Evolutionary conservation across 2,329 filamentous ascomycete genomes (phyloP).

Genomic region (Cladosporium sp.): DNA sequence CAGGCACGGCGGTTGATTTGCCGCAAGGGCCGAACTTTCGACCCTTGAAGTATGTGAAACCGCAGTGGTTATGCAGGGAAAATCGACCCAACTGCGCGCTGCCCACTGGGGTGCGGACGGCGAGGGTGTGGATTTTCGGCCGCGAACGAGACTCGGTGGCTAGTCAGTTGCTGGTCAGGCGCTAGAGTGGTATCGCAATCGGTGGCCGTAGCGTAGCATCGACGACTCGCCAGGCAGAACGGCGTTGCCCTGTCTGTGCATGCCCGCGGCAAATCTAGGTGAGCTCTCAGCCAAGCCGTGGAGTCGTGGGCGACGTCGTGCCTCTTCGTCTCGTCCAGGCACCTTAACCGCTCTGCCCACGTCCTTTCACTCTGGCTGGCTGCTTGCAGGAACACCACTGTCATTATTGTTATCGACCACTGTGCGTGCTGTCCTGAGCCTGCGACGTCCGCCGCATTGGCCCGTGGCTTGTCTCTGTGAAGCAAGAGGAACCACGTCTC

Average conservation of each 20-base stretch:
- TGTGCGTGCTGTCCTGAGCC: background rate
- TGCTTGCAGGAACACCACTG: conserved; percentile 10
- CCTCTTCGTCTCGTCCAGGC: background rate
- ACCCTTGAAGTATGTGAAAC: conserved; percentile 12
- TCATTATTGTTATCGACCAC: conserved; percentile 1
- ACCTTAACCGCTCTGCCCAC: background rate
- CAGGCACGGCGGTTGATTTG: conserved; percentile 3
- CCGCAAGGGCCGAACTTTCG: conserved; percentile 12
- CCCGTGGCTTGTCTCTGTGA: background rate
- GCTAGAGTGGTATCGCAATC: conserved; percentile 10
- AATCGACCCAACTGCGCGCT: background rate
- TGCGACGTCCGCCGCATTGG: conserved; percentile 7
- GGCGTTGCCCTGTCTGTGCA: background rate
- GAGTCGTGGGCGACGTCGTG: conserved; percentile 7
- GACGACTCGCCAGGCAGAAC: background rate
- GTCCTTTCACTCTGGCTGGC: background rate
- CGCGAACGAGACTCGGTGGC: background rate
- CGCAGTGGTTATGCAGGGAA: conserved; percentile 9
- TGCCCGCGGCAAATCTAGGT: conserved; percentile 1
- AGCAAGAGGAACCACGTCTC: conserved; percentile 10
- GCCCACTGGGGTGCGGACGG: background rate
- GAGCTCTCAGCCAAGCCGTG: conserved; percentile 11
- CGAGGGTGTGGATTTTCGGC: background rate
- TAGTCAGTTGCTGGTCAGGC: background rate
- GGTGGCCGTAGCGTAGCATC: conserved; percentile 7